A percentile compares a stretch with the other conserved stretches of the same genome.
Conservation (phyloP, 2,329 filamentous ascomycete species). For the Colletotrichum falcatum region DNA sequence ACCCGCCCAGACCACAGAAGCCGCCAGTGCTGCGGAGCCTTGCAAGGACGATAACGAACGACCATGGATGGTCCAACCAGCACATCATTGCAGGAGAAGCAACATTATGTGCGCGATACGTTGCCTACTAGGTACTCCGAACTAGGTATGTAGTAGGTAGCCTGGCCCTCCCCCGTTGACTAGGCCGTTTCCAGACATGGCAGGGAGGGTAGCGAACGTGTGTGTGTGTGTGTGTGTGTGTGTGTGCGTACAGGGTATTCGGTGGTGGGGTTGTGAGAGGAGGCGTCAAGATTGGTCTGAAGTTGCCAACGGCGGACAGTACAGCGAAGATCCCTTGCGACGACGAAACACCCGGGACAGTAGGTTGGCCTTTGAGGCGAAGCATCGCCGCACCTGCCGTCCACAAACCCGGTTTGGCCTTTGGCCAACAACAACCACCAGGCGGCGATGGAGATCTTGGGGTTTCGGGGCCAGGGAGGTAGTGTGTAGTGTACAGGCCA, state of each 20-base stretch:
- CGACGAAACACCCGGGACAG: slow-evolving; percentile 13
- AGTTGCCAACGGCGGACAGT: slow-evolving; percentile 9
- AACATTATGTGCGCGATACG: slow-evolving; percentile 26
- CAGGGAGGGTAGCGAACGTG: slow-evolving; percentile 9
- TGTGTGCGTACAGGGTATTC: too few species aligned
- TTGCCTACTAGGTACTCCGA: too few species aligned
- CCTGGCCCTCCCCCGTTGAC: slow-evolving; percentile 3
- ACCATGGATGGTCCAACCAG: slow-evolving; percentile 6
- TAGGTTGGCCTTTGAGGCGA: slow-evolving; percentile 7
- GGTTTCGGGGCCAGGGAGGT: slow-evolving; percentile 10
- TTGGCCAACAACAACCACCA: neutral
- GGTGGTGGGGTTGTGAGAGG: neutral
- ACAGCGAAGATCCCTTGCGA: slow-evolving; percentile 32
- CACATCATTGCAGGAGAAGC: slow-evolving; percentile 14
- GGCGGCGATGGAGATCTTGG: slow-evolving; percentile 1
- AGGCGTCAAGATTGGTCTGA: slow-evolving; percentile 21
- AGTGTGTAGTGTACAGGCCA: neutral
- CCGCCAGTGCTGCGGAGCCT: slow-evolving; percentile 9
- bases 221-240: too few species aligned
- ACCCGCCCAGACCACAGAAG: slow-evolving; percentile 19
- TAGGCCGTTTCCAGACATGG: slow-evolving; percentile 4
- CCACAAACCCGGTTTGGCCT: slow-evolving; percentile 20
- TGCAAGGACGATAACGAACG: neutral
- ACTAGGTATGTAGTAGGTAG: slow-evolving; percentile 5
- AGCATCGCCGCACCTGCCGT: slow-evolving; percentile 17